These are phyloP conservation scores for Adansonia digitata DNA, from an alignment of 345 rosid species.

Conservation along the genomic window DNA sequence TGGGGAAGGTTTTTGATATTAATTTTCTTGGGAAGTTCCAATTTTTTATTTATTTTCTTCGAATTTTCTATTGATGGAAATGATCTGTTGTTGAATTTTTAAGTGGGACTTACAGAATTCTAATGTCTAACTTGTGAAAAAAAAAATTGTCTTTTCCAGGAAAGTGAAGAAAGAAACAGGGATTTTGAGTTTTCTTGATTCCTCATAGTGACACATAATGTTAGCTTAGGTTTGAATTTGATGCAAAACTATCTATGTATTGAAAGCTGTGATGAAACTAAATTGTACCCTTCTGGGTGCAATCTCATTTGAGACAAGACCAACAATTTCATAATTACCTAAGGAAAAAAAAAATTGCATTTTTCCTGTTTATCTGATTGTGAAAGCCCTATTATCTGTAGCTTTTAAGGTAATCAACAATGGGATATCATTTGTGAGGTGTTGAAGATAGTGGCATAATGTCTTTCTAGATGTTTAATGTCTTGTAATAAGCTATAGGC, in stretches of 20 bases:
- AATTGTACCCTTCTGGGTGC: not conserved
- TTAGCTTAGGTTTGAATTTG: not conserved
- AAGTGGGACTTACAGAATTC: not conserved
- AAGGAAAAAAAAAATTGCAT: not conserved
- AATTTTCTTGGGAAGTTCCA: not conserved
- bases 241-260: not conserved
- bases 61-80: not conserved
- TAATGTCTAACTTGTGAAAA: not conserved
- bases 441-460: not conserved
- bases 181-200: not conserved
- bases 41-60: not conserved
- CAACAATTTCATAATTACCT: not conserved
- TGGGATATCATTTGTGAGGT: not conserved
- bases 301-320: not conserved
- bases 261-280: not conserved
- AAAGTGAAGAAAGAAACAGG: not conserved
- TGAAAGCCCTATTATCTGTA: not conserved
- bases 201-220: not conserved
- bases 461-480: not conserved
- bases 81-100: not conserved
- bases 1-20: not conserved
- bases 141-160: not conserved
- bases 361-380: not conserved
- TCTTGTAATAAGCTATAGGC: not conserved
- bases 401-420: not conserved